phyloP scores from a whole-genome alignment of 768 basidiomycete species.

The Clitopilus passeckerianus region DNA sequence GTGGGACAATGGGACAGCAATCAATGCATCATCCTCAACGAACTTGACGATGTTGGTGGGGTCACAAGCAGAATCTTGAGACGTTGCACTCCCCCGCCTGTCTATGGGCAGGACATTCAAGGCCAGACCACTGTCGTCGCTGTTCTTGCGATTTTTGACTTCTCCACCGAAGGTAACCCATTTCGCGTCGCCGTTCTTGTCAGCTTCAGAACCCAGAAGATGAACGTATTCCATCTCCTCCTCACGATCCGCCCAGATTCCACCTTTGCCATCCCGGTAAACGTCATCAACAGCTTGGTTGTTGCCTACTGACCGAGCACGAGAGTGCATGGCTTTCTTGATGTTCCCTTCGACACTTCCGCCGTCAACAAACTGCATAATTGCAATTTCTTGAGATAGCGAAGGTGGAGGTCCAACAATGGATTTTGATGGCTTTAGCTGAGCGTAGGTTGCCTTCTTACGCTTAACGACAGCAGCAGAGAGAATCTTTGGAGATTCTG shows the following conservation, averaged over 20 bases:
- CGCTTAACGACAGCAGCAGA: constrained; percentile 34
- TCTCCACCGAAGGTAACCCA: constrained; percentile 39
- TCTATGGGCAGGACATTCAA: constrained; percentile 18
- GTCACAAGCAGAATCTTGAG: constrained; percentile 51
- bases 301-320: constrained; percentile 40
- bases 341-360: constrained; percentile 53
- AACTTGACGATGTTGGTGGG: constrained; percentile 40
- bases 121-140: constrained; percentile 11
- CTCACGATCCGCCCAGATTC: constrained; percentile 68
- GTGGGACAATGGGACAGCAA: constrained; percentile 9
- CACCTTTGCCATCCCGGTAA: constrained; percentile 56
- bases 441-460: constrained; percentile 49
- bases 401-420: constrained; percentile 35
- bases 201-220: constrained; percentile 40
- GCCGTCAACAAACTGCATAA: constrained; percentile 68
- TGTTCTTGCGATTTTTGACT: constrained; percentile 17
- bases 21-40: constrained; percentile 19
- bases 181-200: constrained; percentile 19
- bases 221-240: constrained; percentile 68
- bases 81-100: constrained; percentile 39
- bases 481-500: constrained; percentile 13
- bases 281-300: constrained; percentile 38
- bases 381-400: constrained; percentile 61
- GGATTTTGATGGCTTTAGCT: constrained; percentile 21
- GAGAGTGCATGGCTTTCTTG: constrained; percentile 47